Base-by-base conservation (phyloP, 495 filamentous ascomycete genomes). In the Neurospora sp. region DNA sequence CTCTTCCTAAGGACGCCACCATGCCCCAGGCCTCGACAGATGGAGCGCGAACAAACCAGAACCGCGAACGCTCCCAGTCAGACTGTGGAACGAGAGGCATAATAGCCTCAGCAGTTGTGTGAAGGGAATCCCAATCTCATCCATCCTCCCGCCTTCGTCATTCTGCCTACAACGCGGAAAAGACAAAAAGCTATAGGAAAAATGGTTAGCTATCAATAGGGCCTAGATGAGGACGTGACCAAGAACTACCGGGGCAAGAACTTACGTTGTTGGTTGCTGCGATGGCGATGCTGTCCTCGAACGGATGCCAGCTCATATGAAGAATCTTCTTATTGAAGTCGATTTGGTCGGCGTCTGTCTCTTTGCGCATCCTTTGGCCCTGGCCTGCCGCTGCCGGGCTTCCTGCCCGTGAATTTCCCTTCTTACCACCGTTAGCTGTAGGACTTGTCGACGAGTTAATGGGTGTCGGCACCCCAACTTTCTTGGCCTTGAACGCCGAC, bases 251-350 rank as follows among this genome's bases (percentile, higher is more conserved):
- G 10, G 38, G 70, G 48, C 6, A 5, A 23, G 54, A 16, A 88
- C 93, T 91, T 84, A 98, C 96, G 83, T 99, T 99, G 86, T 99
- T 99, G 74, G 96, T 99, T 70, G 96, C 96, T 73, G 96, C 96
- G 87, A 99, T 99, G 59, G 96, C 96, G 86, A 99, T 99, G 84
- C 95, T 98, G 85, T 99, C 96, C 85, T 99, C 96, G 80, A 94
- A 97, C 69, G 96, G 96, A 90, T 99, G 96, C 96, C 96, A 99
- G 84, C 96, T 98, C 96, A 99, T 99, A 82, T 99, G 96, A 81
- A 99, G 80, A 81, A 99, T 99, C 90, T 99, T 99, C 91, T 99
- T 99, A 88, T 99, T 98, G 85, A 98, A 99, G 81, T 99, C 96
- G 83, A 99, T 99, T 85, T 98, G 95, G 82, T 99, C 96, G 75